Conservation (phyloP, 2,329 filamentous ascomycete species). For the Cucurbitaria berberidis region DNA sequence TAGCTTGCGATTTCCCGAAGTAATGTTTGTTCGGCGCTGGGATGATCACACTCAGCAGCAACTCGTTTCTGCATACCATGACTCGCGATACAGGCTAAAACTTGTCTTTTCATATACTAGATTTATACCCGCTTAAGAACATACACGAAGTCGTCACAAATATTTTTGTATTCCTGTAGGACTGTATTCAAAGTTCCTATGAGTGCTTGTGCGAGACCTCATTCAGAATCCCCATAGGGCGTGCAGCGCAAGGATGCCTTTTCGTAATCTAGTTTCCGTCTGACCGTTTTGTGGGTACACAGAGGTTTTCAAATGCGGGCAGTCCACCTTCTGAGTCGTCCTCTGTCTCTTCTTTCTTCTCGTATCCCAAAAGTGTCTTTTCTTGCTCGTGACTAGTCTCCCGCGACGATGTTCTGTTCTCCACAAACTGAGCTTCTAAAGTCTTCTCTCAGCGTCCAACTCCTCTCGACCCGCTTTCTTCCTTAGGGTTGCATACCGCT, state of each 20-base stretch:
- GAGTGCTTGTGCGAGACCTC: background rate
- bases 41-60: background rate
- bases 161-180: background rate
- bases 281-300: too few relatives aligned
- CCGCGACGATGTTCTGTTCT: too few relatives aligned
- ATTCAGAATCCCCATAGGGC: background rate
- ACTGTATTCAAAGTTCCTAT: too few relatives aligned
- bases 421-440: background rate
- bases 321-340: too few relatives aligned
- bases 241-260: too few relatives aligned
- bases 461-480: background rate
- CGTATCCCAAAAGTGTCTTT: background rate
- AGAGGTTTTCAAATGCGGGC: too few relatives aligned
- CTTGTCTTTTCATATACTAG: background rate
- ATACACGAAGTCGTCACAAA: background rate
- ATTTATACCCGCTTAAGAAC: background rate
- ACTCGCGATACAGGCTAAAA: background rate
- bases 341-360: background rate
- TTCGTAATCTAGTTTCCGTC: too few relatives aligned
- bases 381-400: too few relatives aligned
- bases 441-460: background rate
- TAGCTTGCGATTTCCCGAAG: background rate
- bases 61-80: background rate
- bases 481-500: background rate
- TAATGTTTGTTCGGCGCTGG: background rate